Evolutionary conservation across 1,284 basidiomycete species (phyloP).

Genomic region (Rugiboletus extremiorientalis): DNA sequence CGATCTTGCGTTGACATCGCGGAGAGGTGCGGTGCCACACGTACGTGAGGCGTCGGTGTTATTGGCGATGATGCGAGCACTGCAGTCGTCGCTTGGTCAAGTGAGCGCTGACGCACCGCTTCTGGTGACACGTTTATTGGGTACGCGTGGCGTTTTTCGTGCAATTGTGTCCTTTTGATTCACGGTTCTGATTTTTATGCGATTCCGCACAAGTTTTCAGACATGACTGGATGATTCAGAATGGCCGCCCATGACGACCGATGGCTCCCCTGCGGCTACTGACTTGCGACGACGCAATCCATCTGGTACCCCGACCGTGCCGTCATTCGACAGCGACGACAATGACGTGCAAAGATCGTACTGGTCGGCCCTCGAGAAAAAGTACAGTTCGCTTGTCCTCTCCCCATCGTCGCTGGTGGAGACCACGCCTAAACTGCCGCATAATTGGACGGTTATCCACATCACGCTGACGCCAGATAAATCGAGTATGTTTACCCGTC

Average conservation of each 20-base stretch:
- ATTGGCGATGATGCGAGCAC: conserved; percentile 67
- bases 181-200: conserved; percentile 35
- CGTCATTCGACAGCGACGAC: conserved; percentile 31
- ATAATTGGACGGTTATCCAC: conserved; percentile 84
- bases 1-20: conserved; percentile 57
- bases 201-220: conserved; percentile 63
- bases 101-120: conserved; percentile 48
- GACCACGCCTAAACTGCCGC: conserved; percentile 53
- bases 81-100: conserved; percentile 79
- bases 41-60: conserved; percentile 74
- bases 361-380: conserved; percentile 39
- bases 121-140: conserved; percentile 63
- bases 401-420: conserved; percentile 20
- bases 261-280: conserved; percentile 40
- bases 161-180: conserved; percentile 2
- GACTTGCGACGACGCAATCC: conserved; percentile 3
- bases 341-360: conserved; percentile 39
- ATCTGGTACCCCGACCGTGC: conserved; percentile 11
- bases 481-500: conserved; percentile 81
- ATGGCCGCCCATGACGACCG: conserved; percentile 60
- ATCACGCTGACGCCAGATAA: conserved; percentile 83
- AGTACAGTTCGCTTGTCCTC: conserved; percentile 22
- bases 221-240: conserved; percentile 54
- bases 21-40: conserved; percentile 63
- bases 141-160: conserved; percentile 39